Evolutionary conservation across 768 basidiomycete genomes (phyloP), one percentile per base, ranked within the genome.

Genomic region (Inosperma sp.): DNA sequence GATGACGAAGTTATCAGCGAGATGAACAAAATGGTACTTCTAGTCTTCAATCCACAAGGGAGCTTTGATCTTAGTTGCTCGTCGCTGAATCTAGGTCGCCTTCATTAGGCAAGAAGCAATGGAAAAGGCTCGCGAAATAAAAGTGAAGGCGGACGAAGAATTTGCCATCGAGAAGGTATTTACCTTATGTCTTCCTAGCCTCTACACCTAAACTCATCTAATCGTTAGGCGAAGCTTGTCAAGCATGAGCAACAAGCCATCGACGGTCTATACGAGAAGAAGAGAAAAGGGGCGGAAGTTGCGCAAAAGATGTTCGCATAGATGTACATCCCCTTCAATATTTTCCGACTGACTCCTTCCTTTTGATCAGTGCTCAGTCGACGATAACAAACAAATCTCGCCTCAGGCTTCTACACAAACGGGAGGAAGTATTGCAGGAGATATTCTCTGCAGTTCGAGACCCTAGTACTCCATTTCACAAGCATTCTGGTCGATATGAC

Each of bases 231-330:
- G 43, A 96, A 92, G 71, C 86, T 98, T 52, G 95, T 99, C 21
- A 92, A 93, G 66, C 91, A 94, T 67, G 95, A 99, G 68, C 86
- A 93, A 53, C 84, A 89, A 55, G 84, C 93, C 12, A 96, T 99
- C 63, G 96, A 99, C 64, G 84, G 88, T 7, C 84, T 86, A 56
- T 93, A 84, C 64, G 95, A 97, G 71, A 95, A 96, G 83, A 97
- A 92, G 74, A 81, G 81, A 62, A 99, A 99, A 70, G 88, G 88
- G 51, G 86, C 83, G 10, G 92, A 98, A 65, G 85, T 92, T 14
- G 82, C 93, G 27, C 92, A 93, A 78, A 98, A 96, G 79, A 98
- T 99, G 95, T 95, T n/a, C n/a, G n/a, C n/a, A n/a, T n/a, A n/a
- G 62, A 52, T 84, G 71, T 16, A 14, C 4, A 10, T 16, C 49